Evolutionary conservation across 805 yeast genomes (phyloP).

Genomic region (Novakomyces olei): DNA sequence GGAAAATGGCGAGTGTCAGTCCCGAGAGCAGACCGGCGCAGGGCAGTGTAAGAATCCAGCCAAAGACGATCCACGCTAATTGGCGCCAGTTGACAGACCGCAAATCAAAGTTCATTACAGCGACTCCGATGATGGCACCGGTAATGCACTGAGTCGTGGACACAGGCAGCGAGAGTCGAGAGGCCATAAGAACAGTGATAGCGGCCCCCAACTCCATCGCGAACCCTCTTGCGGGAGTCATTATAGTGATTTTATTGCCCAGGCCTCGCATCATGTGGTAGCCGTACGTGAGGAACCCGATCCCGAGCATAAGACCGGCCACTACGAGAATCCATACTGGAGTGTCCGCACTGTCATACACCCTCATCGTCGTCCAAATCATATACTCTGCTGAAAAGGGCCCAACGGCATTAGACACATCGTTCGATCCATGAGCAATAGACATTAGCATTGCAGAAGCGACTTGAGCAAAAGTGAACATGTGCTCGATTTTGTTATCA

Average conservation of each 20-base stretch:
- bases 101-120: conserved; percentile 42
- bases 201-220: conserved; percentile 63
- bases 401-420: conserved; percentile 57
- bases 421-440: conserved; percentile 66
- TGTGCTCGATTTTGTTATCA: conserved; percentile 46
- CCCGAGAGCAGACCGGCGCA: conserved; percentile 56
- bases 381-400: conserved; percentile 45
- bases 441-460: conserved; percentile 62
- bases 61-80: conserved; percentile 47
- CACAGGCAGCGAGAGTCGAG: conserved; percentile 47
- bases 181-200: conserved; percentile 49
- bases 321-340: conserved; percentile 53
- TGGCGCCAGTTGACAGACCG: conserved; percentile 55
- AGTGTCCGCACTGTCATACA: conserved; percentile 24
- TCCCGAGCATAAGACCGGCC: conserved; percentile 42
- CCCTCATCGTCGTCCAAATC: conserved; percentile 33
- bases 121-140: conserved; percentile 59
- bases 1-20: conserved; percentile 34
- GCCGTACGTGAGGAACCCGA: conserved; percentile 53
- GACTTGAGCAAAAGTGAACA: conserved; percentile 46
- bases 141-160: conserved; percentile 63
- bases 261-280: conserved; percentile 46
- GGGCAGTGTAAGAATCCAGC: conserved; percentile 56
- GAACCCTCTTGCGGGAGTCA: conserved; percentile 61
- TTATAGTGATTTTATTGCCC: conserved; percentile 53